Evolutionary conservation across 139 green algal species (phyloP).

Genomic region (Tetradesmus obliquus): DNA sequence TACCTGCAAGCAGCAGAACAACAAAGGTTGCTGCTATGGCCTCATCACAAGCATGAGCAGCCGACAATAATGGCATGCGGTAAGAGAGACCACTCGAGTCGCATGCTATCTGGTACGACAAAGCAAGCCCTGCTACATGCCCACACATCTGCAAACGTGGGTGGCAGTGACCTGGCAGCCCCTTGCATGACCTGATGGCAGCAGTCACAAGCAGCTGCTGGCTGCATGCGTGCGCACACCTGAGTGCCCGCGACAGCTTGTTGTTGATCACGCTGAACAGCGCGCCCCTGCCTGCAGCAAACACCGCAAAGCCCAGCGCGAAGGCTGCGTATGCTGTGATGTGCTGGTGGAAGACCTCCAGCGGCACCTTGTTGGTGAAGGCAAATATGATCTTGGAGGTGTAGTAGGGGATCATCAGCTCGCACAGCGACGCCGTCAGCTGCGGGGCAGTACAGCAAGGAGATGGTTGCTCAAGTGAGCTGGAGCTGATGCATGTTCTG

Average conservation of each 20-base stretch:
- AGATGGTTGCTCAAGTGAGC: background rate
- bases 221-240: conserved; percentile 44
- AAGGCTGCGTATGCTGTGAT: conserved; percentile 62
- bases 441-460: conserved; percentile 23
- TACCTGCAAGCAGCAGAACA: conserved; percentile 5
- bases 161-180: background rate
- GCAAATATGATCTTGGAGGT: conserved; percentile 78
- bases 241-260: conserved; percentile 74
- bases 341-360: conserved; percentile 53
- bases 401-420: conserved; percentile 88
- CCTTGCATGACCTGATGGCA: background rate
- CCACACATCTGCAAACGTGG: background rate
- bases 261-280: conserved; percentile 83
- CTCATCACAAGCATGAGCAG: background rate
- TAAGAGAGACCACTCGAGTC: too few relatives aligned
- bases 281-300: conserved; percentile 73
- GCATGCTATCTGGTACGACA: background rate
- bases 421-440: conserved; percentile 54
- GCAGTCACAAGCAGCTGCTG: background rate
- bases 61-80: background rate
- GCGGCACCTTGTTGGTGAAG: conserved; percentile 44
- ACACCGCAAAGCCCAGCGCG: conserved; percentile 69
- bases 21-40: background rate
- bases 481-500: background rate
- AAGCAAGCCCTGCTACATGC: background rate